Evolutionary conservation across 2,329 filamentous ascomycete genomes (phyloP), one percentile per base, ranked within the genome.

Genomic region (Raffaelea albimanens): DNA sequence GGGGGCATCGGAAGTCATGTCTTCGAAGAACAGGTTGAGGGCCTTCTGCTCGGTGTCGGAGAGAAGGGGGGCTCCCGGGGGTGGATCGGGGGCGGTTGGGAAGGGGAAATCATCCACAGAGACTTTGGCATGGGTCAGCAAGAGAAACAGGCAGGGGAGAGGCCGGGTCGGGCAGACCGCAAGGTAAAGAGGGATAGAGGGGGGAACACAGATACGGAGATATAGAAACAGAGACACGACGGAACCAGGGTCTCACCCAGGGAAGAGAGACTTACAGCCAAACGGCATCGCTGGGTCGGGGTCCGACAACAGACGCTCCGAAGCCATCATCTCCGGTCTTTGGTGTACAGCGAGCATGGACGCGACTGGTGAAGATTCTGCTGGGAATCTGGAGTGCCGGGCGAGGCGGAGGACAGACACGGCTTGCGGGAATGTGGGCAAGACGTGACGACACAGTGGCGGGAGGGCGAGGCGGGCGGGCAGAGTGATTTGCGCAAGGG

Each of bases 11-110:
- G 73, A 67, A 44, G 66, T 69, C 48, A 82, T 67, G 47, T 70
- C 68, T 47, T 75, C 69, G 58, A 82, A 78, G 57, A 82, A 82
- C 52, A 61, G 67, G 50, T 74, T 71, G 18, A 87, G 67, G 50
- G 76, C 66, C 55, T 72, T 78, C 45, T 68, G 75, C 58, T 82
- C 79, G 50, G 70, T 75, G 56, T 82, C 78, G 54, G 79, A 76
- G 52, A 87, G 72, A 38, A 87, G 69, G 18, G 82, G 77, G 34
- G 73, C 74, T n/a, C 82, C 82, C 3, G 75, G 75, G 10, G 81
- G 76, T 43, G 78, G 78, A 44, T 79, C 76, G 40, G 82, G 80
- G 46, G 80, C 73, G 54, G 75, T 69, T 48, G 69, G 65, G 47
- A 70, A 67, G 21, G 71, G 67, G 46, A 60, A 60, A 47, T 71